Base-by-base conservation (phyloP, 2,329 filamentous ascomycete species). In the Colletotrichum filicis region DNA sequence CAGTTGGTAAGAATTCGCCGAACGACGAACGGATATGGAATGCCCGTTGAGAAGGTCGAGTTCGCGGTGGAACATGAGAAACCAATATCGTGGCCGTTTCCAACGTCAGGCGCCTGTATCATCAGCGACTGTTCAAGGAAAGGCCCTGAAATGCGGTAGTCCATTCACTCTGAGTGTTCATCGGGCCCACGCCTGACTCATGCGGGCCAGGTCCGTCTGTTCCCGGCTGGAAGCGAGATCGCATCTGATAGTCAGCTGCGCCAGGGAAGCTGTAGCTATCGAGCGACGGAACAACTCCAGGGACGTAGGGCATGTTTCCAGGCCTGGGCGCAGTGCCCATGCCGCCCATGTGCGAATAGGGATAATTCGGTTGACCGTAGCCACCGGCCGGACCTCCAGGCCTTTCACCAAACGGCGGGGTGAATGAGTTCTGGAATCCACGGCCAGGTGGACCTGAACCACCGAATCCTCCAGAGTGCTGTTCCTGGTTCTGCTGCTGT, bases 101-200 rank as follows among this genome's bases (percentile, higher is more conserved):
- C 46, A 22, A 63, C 11, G 53, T 11, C 19, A 16, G 26, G 19
- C 22, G 32, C 30, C 58, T 35, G 32, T 5, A 11, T 37, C 26
- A 74, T 83, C 79, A 90, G 74, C 88, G 88, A 75, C 90, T 89
- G 78, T 93, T 93, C 75, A 95, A 87, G 2, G 93, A 95, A 22
- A 95, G 84, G 11, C 92, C 90, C 80, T 95, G 92, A 80, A 94
- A 94, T 6, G 87, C 83, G 66, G 85, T 84, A 30, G 87, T 83
- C 92, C 92, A 94, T 62, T 93, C 91, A 60, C 86, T 84, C 77
- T 87, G 86, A 30, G 73, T 52, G 58, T 60, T 73, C 61, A 75
- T 66, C 12, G 68, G 49, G 1, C 63, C 22, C 19, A 68, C 53
- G 46, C 62, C 61, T 14, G 64, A 42, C 5, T 83, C 81, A 53